Base-by-base conservation (phyloP, 2,329 filamentous ascomycete genomes). In the Acephala macrosclerotiorum region DNA sequence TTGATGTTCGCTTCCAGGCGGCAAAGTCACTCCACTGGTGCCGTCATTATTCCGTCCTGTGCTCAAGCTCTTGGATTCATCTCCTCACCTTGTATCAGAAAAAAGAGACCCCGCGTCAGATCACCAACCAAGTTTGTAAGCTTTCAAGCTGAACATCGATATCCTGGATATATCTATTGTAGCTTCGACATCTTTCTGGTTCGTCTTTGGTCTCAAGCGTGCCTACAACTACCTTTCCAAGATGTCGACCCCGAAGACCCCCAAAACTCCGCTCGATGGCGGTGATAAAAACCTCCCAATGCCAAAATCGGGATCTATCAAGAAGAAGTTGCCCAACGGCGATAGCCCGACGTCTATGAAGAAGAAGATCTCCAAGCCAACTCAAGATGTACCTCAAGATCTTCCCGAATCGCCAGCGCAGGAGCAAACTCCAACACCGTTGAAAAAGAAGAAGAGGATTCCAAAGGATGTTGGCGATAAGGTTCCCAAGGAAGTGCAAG, bases 241-340 rank as follows among this genome's bases (percentile, higher is more conserved):
- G 25, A 72, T 72, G 68, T 70, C 68, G 33, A 61, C 69, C 42
- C 66, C 71, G 40, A 66, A 68, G 61, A 58, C 66, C 20, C 70
- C 67, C 5, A 70, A 70, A 42, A 67, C 65, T 12, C 69, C 68
- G 18, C 51, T 64, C 20, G 63, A 68, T 25, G 57, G 64, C 8
- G 25, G 29, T 16, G 65, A 66, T 16, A 62, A 22, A 61, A 63
- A 25, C 26, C 40, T 14, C 58, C 66, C 35, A 61, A 58, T 58
- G 9, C 65, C 66, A 36, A 72, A 71, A 62, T 65, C 70, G 61
- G 63, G 35, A 35, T 69, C 69, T 6, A 42, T 66, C 20, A 72
- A 73, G 61, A 74, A 74, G 65, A 68, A 42, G 58, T 58, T 63
- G 3, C 65, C 66, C 20, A 64, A 60, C 47, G 62, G 60, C 22